Evolutionary conservation across 2,329 filamentous ascomycete species (phyloP).

Genomic region (Coniella vitis): DNA sequence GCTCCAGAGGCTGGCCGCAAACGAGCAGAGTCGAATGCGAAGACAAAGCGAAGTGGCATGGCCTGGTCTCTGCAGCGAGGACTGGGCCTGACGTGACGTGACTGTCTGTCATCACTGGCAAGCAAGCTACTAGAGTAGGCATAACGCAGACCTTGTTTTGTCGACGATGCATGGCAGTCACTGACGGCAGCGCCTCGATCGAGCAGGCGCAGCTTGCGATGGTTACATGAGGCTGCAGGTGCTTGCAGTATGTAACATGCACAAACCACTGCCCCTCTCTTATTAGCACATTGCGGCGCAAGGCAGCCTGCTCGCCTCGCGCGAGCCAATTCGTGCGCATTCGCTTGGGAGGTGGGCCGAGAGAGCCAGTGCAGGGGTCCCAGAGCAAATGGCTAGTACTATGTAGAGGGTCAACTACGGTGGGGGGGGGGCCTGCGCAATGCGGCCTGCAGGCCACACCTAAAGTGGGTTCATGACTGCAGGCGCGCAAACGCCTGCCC

Average conservation of each 20-base stretch:
- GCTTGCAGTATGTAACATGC: neutral
- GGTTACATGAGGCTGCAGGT: neutral
- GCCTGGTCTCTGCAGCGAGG: too few relatives aligned
- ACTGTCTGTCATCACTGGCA: too few relatives aligned
- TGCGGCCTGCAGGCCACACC: conserved; percentile 15
- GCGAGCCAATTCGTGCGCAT: conserved; percentile 1
- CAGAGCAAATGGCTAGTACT: neutral
- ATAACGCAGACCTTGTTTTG: too few relatives aligned
- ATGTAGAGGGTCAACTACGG: conserved; percentile 4
- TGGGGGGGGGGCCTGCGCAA: conserved; percentile 9
- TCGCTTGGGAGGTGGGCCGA: neutral
- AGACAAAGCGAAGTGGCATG: neutral
- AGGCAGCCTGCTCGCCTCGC: conserved; percentile 4
- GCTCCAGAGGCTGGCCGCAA: too few relatives aligned
- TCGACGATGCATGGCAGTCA: neutral
- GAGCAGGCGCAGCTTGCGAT: conserved; percentile 3
- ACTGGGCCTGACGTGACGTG: too few relatives aligned
- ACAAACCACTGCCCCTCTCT: neutral
- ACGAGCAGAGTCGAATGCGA: too few relatives aligned
- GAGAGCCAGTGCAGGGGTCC: conserved; percentile 2
- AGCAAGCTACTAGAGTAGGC: too few relatives aligned
- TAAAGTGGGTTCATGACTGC: conserved; percentile 13
- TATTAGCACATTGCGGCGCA: neutral
- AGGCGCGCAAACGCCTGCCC: conserved; percentile 8
- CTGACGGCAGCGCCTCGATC: neutral